These are phyloP conservation scores for Nakazawaea peltata DNA, from an alignment of 805 yeast genomes.

Conservation along the genomic window DNA sequence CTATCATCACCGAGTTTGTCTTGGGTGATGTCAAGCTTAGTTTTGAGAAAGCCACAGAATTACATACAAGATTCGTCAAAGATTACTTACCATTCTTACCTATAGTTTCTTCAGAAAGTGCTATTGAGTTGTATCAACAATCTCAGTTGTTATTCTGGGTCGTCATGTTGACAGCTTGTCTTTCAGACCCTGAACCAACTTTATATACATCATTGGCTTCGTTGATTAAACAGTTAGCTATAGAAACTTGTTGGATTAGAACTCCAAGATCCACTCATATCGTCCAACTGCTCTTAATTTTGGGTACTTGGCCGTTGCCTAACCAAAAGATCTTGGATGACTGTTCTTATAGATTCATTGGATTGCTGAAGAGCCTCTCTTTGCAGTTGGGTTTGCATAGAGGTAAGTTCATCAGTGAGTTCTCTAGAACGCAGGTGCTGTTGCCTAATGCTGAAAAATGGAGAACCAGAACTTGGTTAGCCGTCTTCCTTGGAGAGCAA, in stretches of 20 bases:
- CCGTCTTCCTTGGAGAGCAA: slow-evolving; percentile 81
- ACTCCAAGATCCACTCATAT: slow-evolving; percentile 94
- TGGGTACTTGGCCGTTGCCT: slow-evolving; percentile 89
- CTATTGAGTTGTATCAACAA: slow-evolving; percentile 72
- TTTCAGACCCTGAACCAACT: slow-evolving; percentile 82
- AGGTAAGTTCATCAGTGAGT: slow-evolving; percentile 86
- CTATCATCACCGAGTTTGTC: slow-evolving; percentile 50
- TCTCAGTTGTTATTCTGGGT: slow-evolving; percentile 88
- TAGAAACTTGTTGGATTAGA: slow-evolving; percentile 86
- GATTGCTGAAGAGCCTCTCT: slow-evolving; percentile 77
- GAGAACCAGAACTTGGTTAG: slow-evolving; percentile 91
- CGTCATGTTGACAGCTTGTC: slow-evolving; percentile 76
- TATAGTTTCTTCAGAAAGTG: slow-evolving; percentile 60
- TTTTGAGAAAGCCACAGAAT: slow-evolving; percentile 55
- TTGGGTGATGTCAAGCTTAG: slow-evolving; percentile 72
- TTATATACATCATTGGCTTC: slow-evolving; percentile 69
- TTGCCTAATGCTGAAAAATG: slow-evolving; percentile 88
- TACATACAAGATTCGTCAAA: slow-evolving; percentile 62
- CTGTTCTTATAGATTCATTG: slow-evolving; percentile 82
- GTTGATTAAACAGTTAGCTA: slow-evolving; percentile 77
- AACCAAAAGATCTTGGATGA: slow-evolving; percentile 90
- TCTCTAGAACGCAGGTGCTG: slow-evolving; percentile 81
- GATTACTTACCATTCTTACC: slow-evolving; percentile 75
- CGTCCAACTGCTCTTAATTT: slow-evolving; percentile 79
- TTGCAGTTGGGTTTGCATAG: slow-evolving; percentile 85